Evolutionary conservation across 2,329 filamentous ascomycete genomes (phyloP).

Genomic region (Colletotrichum melonis): DNA sequence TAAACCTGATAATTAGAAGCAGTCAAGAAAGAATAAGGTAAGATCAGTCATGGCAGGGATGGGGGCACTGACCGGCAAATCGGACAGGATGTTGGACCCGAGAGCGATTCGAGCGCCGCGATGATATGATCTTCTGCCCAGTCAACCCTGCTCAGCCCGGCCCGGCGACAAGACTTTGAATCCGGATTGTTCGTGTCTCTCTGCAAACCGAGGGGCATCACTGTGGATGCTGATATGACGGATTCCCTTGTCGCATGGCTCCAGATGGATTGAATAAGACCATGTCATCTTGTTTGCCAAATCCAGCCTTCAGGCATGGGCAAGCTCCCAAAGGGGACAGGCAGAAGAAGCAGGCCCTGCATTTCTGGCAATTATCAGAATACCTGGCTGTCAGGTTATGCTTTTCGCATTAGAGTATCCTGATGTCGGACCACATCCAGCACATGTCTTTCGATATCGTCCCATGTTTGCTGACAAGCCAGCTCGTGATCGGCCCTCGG

Average conservation of each 20-base stretch:
- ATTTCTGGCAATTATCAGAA: not conserved
- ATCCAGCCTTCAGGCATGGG: constrained; percentile 19
- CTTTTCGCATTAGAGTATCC: constrained; percentile 9
- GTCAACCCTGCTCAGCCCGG: not conserved
- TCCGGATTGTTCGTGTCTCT: not conserved
- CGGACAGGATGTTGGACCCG: constrained; percentile 9
- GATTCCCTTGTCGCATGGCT: not conserved
- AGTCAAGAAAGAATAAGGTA: not conserved
- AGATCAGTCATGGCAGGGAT: not conserved
- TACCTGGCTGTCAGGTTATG: constrained; percentile 1
- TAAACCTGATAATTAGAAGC: not conserved
- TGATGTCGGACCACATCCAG: constrained; percentile 28
- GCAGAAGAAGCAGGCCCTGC: not conserved
- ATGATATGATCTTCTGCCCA: not conserved
- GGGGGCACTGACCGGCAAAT: not conserved
- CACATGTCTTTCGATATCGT: constrained; percentile 31
- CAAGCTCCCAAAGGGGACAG: constrained; percentile 9
- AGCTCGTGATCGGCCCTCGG: constrained; percentile 26
- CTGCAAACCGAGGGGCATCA: not conserved
- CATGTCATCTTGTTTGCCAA: constrained; percentile 17
- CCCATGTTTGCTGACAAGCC: constrained; percentile 16
- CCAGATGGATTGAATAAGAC: constrained; percentile 10
- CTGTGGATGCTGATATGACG: not conserved
- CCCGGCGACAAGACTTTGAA: not conserved
- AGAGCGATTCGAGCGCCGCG: not conserved